Conservation (phyloP, 495 filamentous ascomycete genomes). For the Penicillium bialowiezense region DNA sequence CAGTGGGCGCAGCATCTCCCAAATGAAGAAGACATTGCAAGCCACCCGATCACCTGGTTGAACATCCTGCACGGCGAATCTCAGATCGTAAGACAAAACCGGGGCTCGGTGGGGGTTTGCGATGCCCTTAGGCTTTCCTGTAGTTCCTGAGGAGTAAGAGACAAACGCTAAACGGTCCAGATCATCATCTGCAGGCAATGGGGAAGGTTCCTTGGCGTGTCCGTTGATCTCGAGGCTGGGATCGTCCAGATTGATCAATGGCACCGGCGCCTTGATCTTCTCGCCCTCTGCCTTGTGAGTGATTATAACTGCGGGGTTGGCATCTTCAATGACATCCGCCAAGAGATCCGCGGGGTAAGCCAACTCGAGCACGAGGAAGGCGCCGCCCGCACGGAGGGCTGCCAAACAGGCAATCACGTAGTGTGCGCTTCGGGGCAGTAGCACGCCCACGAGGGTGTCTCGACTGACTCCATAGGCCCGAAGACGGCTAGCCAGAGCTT, state of each 20-base stretch:
- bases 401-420: constrained; percentile 70
- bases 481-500: constrained; percentile 51
- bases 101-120: constrained; percentile 64
- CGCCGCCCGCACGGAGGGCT: constrained; percentile 62
- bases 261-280: constrained; percentile 54
- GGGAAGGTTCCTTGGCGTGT: constrained; percentile 31
- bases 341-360: constrained; percentile 64
- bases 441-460: constrained; percentile 61
- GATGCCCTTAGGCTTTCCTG: constrained; percentile 68
- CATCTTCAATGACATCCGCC: constrained; percentile 65
- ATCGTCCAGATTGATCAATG: constrained; percentile 56
- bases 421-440: constrained; percentile 63
- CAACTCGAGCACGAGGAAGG: constrained; percentile 68
- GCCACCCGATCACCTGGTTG: constrained; percentile 64
- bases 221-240: constrained; percentile 35
- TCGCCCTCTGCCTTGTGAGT: constrained; percentile 52
- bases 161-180: constrained; percentile 64
- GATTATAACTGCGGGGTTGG: constrained; percentile 58
- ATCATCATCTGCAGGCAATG: constrained; percentile 55
- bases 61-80: constrained; percentile 60
- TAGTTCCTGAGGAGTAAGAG: constrained; percentile 65
- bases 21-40: constrained; percentile 73
- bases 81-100: constrained; percentile 61
- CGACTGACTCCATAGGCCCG: constrained; percentile 57
- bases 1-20: constrained; percentile 71